Base-by-base conservation (phyloP, 257 asterid species). In the Pogostemon cablin region DNA sequence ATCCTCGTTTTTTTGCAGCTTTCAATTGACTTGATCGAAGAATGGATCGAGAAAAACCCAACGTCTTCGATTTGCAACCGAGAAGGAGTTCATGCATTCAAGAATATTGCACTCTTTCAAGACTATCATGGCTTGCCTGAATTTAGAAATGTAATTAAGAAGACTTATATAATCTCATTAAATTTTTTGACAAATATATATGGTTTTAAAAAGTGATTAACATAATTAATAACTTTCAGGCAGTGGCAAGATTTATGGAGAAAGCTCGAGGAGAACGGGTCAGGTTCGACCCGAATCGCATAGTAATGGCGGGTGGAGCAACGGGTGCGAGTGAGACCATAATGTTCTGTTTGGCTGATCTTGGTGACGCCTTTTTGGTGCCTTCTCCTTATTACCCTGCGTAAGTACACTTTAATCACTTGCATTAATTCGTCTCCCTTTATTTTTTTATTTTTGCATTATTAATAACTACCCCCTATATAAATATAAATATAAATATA, bases 381-480 rank as follows among this genome's bases (percentile, higher is more conserved):
- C 95, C 97, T 0, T 59, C 98, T 3, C 98, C 98, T 71, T 92
- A 90, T 60, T 92, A 92, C 78, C 89, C 97, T 9, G 98, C 80
- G 98, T 92, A 79, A 61, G 88, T 65, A n/a, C 15, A 2, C 3
- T 5, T 49, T 11, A 4, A 11, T 49, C 12, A 4, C 3, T 46
- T 46, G 3, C 9, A 1, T 49, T 17, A 3, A 6, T 6, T 50
- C 5, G 10, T 48, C 35, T 10, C n/a, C 47, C 9, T n/a, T 12
- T 4, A 15, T 15, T 15, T 37, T 65, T 11, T 5, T 58, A 4
- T 41, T 9, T 6, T 2, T 9, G n/a, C 37, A 34, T 59, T 32
- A 35, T 62, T 40, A 40, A 4, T 39, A 20, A 20, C 32, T 25
- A 25, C 32, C 1, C 32, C 32, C 32, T 25, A 25, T 25, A 25